phyloP scores from a whole-genome alignment of 2,329 filamentous ascomycete genomes.

The Ceratocystis variospora region DNA sequence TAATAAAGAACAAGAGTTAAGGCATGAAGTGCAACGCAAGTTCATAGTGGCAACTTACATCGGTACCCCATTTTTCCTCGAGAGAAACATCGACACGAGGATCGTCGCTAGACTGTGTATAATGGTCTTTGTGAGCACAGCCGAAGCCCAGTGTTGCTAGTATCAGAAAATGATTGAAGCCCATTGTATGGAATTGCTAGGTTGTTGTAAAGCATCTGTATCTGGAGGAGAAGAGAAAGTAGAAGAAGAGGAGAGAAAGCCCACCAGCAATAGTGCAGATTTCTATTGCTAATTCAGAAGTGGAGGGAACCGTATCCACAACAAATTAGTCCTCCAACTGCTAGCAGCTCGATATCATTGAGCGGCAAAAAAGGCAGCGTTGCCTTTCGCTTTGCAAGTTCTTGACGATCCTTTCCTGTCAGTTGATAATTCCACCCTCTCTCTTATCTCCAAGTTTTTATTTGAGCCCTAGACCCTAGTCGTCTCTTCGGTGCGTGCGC shows the following conservation, averaged over 20 bases:
- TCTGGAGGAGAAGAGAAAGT: background rate
- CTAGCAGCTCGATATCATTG: background rate
- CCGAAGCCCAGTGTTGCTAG: background rate
- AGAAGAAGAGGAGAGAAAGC: background rate
- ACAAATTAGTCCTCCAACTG: background rate
- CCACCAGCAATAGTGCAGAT: background rate
- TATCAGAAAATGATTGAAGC: conserved; percentile 9
- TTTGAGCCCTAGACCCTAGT: background rate
- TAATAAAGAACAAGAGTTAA: conserved; percentile 17
- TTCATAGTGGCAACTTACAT: conserved; percentile 12
- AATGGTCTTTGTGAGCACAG: conserved; percentile 10
- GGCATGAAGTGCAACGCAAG: background rate
- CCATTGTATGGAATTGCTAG: background rate
- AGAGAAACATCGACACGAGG: background rate
- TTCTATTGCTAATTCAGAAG: background rate
- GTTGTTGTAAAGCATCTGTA: background rate
- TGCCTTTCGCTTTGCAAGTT: background rate
- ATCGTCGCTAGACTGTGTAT: background rate
- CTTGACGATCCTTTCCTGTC: background rate
- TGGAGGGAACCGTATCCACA: background rate
- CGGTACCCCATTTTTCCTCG: conserved; percentile 19
- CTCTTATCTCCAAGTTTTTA: background rate
- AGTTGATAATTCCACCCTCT: conserved; percentile 1
- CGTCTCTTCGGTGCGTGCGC: conserved; percentile 2
- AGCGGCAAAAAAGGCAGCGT: background rate